Base-by-base conservation (phyloP, 495 filamentous ascomycete species). In the Neurospora intermedia region DNA sequence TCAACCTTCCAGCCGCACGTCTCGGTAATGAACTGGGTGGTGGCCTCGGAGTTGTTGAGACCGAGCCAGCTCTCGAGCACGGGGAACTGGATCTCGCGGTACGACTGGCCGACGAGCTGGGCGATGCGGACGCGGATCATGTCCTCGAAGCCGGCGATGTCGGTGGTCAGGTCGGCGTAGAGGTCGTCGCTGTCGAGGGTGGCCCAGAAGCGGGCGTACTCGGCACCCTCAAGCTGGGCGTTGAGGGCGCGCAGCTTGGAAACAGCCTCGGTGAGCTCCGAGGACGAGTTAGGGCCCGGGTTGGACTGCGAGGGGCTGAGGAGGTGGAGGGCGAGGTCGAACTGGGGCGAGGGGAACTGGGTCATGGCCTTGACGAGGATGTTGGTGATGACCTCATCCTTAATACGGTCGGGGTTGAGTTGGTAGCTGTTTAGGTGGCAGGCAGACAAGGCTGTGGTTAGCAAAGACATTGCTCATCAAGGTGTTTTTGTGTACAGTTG, bases 361-460 rank as follows among this genome's bases (percentile, higher is more conserved):
- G 95, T 97, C 78, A 99, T 90, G 73, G 94, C 89, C 88, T 98
- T 98, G 84, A 95, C 93, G 81, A 99, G 93, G 89, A 98, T 91
- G 87, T 98, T 98, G 87, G 96, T 98, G 80, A 94, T 93, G 78
- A 92, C 93, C 84, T 99, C 96, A 78, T 97, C 91, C 82, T 94
- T 94, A 83, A 94, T 90, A 77, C 97, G 94, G 88, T 98, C 94
- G 27, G 96, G 95, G 88, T 99, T 99, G 88, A 99, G 97, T 86
- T 99, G 96, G 89, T 98, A 99, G 73, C 96, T 99, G 77, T 72
- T 31, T 15, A 59, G 54, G 15, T n/a, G 13, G 43, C 1, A 35
- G 38, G 18, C 72, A 43, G 40, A 70, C 42, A 69, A 20, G 3
- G 13, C 16, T 66, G 71, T 76, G 75, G 74, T 73, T 38, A 74